These are phyloP conservation scores for Ogataea pini DNA, from an alignment of 805 yeast genomes.

Conservation along the genomic window DNA sequence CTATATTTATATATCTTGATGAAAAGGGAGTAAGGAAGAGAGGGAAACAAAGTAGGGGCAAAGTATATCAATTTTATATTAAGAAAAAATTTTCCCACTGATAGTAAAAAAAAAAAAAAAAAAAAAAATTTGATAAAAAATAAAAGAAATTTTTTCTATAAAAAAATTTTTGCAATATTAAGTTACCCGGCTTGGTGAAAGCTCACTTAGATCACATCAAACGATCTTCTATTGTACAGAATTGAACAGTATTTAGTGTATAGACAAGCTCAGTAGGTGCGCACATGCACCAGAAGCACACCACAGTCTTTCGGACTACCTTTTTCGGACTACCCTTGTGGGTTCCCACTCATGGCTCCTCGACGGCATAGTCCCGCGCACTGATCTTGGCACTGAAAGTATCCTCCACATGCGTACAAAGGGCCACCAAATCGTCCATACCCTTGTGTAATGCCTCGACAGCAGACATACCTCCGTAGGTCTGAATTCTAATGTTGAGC, in stretches of 20 bases:
- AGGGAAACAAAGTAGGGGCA: constrained; percentile 6
- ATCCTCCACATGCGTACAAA: constrained; percentile 83
- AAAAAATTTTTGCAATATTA: neutral
- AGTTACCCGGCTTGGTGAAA: constrained; percentile 11
- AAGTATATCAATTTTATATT: neutral
- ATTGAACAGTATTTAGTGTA: constrained; percentile 1
- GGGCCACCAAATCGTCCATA: constrained; percentile 74
- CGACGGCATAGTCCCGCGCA: constrained; percentile 51
- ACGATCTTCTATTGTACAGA: constrained; percentile 9
- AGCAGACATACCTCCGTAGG: constrained; percentile 83
- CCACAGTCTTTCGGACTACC: no score
- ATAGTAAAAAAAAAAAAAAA: no score
- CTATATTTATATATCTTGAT: constrained; percentile 7
- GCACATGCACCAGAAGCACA: neutral
- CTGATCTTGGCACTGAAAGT: constrained; percentile 70
- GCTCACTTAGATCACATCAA: neutral
- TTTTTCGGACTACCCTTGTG: no score
- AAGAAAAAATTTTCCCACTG: constrained; percentile 1
- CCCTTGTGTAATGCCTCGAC: constrained; percentile 93
- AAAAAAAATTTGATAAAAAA: constrained; percentile 1
- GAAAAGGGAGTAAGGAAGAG: constrained; percentile 7
- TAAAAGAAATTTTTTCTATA: constrained; percentile 4
- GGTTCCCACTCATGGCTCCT: constrained; percentile 47
- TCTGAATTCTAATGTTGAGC: constrained; percentile 89
- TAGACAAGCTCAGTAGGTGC: neutral